A percentile compares a stretch with the other conserved stretches of the same genome.
phyloP scores from a whole-genome alignment of 768 basidiomycete species.

The Suillus americanus region DNA sequence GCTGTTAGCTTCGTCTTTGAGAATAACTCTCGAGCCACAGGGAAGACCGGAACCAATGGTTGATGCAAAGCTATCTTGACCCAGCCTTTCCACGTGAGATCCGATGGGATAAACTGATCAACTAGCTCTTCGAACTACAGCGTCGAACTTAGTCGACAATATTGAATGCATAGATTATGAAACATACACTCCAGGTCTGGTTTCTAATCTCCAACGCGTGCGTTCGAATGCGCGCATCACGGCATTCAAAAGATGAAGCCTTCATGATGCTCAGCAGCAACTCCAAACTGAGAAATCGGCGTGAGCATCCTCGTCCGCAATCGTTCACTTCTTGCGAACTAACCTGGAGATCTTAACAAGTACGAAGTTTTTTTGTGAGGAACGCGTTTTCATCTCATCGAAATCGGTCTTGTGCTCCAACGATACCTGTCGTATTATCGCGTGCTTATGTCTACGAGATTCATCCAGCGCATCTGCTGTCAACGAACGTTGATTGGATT shows the following conservation, averaged over 20 bases:
- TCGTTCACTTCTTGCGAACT: constrained; percentile 10
- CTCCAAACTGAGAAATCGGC: constrained; percentile 48
- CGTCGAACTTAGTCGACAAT: constrained; percentile 9
- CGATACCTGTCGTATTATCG: neutral
- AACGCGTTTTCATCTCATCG: constrained; percentile 79
- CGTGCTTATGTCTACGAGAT: constrained; percentile 17
- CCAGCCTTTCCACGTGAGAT: constrained; percentile 80
- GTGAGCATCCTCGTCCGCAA: constrained; percentile 9
- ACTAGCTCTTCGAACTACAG: constrained; percentile 75
- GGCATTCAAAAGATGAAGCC: constrained; percentile 82
- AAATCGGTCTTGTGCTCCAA: constrained; percentile 50
- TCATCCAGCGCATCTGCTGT: constrained; percentile 23
- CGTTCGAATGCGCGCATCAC: constrained; percentile 76
- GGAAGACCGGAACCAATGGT: constrained; percentile 73
- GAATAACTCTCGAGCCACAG: constrained; percentile 75
- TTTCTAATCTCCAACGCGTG: constrained; percentile 81
- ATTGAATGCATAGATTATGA: constrained; percentile 1
- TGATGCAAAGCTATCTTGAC: constrained; percentile 82
- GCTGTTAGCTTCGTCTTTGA: constrained; percentile 75
- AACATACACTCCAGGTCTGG: constrained; percentile 77
- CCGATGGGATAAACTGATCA: constrained; percentile 76
- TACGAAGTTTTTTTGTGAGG: constrained; percentile 82
- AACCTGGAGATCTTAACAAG: constrained; percentile 74
- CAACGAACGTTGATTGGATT: constrained; percentile 9
- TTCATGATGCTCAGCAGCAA: constrained; percentile 77